Conservation (phyloP, 305 asterid genomes). For the Fraxinus albicans region DNA sequence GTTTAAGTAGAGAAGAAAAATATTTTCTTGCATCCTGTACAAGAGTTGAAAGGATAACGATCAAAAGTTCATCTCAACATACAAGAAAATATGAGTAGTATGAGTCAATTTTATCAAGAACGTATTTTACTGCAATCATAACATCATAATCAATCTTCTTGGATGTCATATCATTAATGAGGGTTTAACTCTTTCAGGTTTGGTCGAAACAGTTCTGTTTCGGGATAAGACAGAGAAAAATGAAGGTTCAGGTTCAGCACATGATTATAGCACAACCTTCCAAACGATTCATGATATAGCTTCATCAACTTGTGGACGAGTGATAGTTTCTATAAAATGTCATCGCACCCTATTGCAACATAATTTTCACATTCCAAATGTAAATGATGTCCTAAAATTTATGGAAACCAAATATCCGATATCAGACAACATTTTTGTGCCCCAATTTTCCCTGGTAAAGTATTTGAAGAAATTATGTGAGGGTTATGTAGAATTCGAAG, state of each 20-base stretch:
- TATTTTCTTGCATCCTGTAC: neutral
- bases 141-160: neutral
- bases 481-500: constrained; percentile 22
- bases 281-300: constrained; percentile 37
- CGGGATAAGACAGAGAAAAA: constrained; percentile 14
- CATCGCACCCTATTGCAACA: constrained; percentile 6
- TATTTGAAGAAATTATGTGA: constrained; percentile 42
- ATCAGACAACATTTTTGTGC: constrained; percentile 13
- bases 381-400: constrained; percentile 33
- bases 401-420: constrained; percentile 29
- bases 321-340: constrained; percentile 33
- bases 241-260: constrained; percentile 14
- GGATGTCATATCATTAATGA: neutral
- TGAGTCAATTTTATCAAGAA: neutral
- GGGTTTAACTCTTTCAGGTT: constrained; percentile 19
- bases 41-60: neutral
- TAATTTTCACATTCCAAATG: constrained; percentile 24
- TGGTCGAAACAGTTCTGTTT: neutral
- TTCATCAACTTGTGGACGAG: constrained; percentile 50
- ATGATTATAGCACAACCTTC: constrained; percentile 12
- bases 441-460: constrained; percentile 35
- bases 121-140: neutral
- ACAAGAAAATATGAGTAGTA: neutral
- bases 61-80: neutral
- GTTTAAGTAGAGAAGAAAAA: neutral